These are phyloP conservation scores for Closterium sp. DNA, from an alignment of 139 green algal species.

Conservation along the genomic window DNA sequence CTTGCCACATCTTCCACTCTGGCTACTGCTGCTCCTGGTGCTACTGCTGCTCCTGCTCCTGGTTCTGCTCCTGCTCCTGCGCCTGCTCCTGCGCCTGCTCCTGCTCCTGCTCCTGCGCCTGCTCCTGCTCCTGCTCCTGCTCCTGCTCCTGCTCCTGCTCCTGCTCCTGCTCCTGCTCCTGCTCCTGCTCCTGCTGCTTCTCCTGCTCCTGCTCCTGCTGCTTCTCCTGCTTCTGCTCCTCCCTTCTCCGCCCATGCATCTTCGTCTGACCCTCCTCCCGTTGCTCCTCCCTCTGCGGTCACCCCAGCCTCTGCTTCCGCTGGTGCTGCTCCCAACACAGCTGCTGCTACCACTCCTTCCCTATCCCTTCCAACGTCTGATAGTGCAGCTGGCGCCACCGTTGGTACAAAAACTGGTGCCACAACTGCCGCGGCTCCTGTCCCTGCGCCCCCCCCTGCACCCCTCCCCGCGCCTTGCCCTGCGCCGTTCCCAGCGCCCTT, in stretches of 20 bases:
- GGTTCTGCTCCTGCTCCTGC: background rate
- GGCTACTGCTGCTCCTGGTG: background rate
- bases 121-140: too few relatives aligned
- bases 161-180: background rate
- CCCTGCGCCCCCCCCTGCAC: background rate
- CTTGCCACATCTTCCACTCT: background rate
- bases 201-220: background rate
- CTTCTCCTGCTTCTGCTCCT: background rate
- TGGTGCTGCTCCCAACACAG: too few relatives aligned
- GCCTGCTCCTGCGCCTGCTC: background rate
- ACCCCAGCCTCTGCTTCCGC: background rate
- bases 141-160: background rate
- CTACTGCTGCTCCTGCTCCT: too few relatives aligned
- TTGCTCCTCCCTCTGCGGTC: background rate
- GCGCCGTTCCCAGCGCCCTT: background rate
- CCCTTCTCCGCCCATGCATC: too few relatives aligned
- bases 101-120: background rate
- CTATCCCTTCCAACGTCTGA: background rate
- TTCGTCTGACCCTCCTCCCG: too few relatives aligned
- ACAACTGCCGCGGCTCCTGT: background rate
- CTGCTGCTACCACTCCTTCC: background rate
- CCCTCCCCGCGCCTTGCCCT: background rate
- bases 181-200: background rate
- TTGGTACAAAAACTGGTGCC: background rate
- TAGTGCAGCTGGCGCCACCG: background rate